Percentiles rank a stretch among this genome's conserved stretches.
Evolutionary conservation across 129 eudicot species (phyloP).

Genomic region (Arctium minus): DNA sequence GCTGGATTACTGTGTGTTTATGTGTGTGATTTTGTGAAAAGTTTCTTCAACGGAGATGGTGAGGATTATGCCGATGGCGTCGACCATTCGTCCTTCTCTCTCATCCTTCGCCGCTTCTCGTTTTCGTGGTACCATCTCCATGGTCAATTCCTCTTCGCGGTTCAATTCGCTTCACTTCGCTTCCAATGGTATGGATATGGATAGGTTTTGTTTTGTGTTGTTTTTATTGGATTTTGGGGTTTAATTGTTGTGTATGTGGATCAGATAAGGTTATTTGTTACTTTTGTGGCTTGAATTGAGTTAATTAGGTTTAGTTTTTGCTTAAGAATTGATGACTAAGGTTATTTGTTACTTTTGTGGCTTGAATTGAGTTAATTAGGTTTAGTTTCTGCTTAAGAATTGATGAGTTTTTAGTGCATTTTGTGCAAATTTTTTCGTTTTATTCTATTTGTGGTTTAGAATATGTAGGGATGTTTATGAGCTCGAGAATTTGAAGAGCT

Average conservation of each 20-base stretch:
- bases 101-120: constrained; percentile 38
- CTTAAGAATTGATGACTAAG: not conserved
- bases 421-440: not conserved
- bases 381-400: constrained; percentile 2
- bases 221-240: not conserved
- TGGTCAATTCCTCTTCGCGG: constrained; percentile 23
- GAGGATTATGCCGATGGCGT: constrained; percentile 82
- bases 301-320: constrained; percentile 16
- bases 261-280: not conserved
- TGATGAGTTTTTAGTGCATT: not conserved
- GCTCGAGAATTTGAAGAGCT: not conserved
- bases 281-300: not conserved
- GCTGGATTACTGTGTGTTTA: constrained; percentile 10
- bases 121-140: constrained; percentile 16
- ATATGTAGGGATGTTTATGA: not conserved
- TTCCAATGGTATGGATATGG: constrained; percentile 36
- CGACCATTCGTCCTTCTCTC: constrained; percentile 61
- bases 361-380: constrained; percentile 8
- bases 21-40: constrained; percentile 40
- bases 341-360: not conserved
- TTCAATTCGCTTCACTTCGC: constrained; percentile 42
- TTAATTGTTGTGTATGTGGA: constrained; percentile 1
- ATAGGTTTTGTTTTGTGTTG: not conserved
- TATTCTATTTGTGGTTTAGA: not conserved
- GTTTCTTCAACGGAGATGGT: constrained; percentile 41